phyloP scores from a whole-genome alignment of 2,329 filamentous ascomycete genomes.

The Colletotrichum theobromicola region DNA sequence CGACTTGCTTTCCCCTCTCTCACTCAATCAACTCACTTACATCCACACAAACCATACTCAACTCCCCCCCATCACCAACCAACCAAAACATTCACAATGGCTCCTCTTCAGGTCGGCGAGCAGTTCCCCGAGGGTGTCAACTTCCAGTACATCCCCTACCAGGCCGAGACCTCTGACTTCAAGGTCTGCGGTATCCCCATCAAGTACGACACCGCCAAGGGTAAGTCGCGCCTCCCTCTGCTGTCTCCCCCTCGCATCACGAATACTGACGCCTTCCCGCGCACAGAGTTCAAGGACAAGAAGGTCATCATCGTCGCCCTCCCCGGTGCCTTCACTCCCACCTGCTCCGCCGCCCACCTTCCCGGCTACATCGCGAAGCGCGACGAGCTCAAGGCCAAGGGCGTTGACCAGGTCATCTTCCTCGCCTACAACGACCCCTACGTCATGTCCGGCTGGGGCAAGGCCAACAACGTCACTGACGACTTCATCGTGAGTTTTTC shows the following conservation, averaged over 20 bases:
- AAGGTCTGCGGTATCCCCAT: conserved; percentile 80
- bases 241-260: neutral
- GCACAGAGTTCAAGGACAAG: conserved; percentile 62
- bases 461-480: conserved; percentile 80
- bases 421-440: conserved; percentile 85
- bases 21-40: neutral
- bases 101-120: conserved; percentile 80
- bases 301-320: conserved; percentile 63
- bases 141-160: conserved; percentile 86
- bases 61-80: conserved; percentile 1
- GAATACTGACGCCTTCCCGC: neutral
- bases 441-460: conserved; percentile 90
- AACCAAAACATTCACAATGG: conserved; percentile 40
- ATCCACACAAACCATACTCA: neutral
- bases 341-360: conserved; percentile 82
- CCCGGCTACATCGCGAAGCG: conserved; percentile 80
- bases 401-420: conserved; percentile 81
- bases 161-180: conserved; percentile 70
- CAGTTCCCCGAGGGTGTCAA: conserved; percentile 79
- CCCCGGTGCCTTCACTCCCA: conserved; percentile 82
- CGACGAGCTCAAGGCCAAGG: conserved; percentile 75
- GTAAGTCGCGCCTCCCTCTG: conserved; percentile 38
- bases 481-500: conserved; percentile 61
- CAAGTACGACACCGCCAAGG: conserved; percentile 80
- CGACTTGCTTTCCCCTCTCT: neutral